Percentiles rank a stretch among this genome's conserved stretches.
These are phyloP conservation scores for Colletotrichum cordylinicola DNA, from an alignment of 2,329 filamentous ascomycete species.

Conservation along the genomic window DNA sequence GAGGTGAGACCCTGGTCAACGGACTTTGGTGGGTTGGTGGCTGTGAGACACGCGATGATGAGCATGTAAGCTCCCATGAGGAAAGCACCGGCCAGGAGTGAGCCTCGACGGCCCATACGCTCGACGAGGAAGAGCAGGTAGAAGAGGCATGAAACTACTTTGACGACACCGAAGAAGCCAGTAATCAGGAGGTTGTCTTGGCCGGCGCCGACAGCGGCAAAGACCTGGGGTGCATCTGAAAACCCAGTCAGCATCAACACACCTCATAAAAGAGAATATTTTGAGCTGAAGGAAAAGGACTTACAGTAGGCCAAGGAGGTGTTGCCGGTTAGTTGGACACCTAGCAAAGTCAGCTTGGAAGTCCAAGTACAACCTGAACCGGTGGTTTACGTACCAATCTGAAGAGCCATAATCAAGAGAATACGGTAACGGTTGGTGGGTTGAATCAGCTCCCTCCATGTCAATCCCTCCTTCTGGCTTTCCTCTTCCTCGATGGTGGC, in stretches of 20 bases:
- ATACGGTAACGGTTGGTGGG: conserved; percentile 54
- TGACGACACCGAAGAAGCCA: conserved; percentile 58
- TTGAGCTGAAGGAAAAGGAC: not conserved
- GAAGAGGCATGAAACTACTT: conserved; percentile 51
- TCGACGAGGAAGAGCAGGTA: conserved; percentile 55
- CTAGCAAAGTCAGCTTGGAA: conserved; percentile 10
- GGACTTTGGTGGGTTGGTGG: conserved; percentile 44
- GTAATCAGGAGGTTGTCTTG: conserved; percentile 48
- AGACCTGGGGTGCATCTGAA: conserved; percentile 54
- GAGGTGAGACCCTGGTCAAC: conserved; percentile 32
- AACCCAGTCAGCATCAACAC: not conserved
- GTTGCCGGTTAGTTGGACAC: conserved; percentile 53
- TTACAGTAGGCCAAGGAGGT: conserved; percentile 56
- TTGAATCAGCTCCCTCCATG: conserved; percentile 49
- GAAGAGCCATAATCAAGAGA: conserved; percentile 53
- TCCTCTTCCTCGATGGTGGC: conserved; percentile 53
- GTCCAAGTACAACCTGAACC: not conserved
- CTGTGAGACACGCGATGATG: conserved; percentile 54
- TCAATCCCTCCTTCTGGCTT: conserved; percentile 47
- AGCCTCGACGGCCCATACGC: conserved; percentile 50
- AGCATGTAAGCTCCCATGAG: conserved; percentile 60
- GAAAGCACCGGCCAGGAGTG: conserved; percentile 53
- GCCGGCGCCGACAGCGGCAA: conserved; percentile 53
- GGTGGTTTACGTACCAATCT: conserved; percentile 40
- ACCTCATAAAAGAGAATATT: no score